These are phyloP conservation scores for Calamus simplicifolius DNA, from an alignment of 176 grass and related monocot species.

Conservation along the genomic window DNA sequence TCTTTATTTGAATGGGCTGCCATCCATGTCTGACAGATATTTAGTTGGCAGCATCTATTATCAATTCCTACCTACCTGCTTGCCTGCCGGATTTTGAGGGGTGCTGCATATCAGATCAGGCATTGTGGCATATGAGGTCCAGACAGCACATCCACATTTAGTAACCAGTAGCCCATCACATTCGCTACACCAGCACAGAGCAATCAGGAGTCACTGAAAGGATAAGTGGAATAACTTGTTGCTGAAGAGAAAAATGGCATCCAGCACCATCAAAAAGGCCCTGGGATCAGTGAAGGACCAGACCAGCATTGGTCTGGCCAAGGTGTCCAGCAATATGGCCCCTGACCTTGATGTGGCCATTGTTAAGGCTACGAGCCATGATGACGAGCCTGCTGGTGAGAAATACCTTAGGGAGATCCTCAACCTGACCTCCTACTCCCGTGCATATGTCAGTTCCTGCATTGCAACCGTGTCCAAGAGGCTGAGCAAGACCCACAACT, in stretches of 20 bases:
- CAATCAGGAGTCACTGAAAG: no score
- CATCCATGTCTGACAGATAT: no score
- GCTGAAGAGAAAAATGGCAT: not conserved
- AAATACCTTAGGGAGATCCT: conserved; percentile 40
- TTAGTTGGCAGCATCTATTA: no score
- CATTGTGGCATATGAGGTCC: no score
- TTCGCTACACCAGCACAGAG: no score
- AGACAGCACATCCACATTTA: no score
- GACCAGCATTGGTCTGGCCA: conserved; percentile 63
- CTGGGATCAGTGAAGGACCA: conserved; percentile 83
- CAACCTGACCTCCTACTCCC: conserved; percentile 29
- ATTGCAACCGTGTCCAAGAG: conserved; percentile 44
- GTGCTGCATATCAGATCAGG: no score
- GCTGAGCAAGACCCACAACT: conserved; percentile 56
- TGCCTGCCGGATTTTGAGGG: no score
- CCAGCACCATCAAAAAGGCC: conserved; percentile 45
- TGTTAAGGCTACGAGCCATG: conserved; percentile 68
- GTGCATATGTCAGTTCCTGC: conserved; percentile 23
- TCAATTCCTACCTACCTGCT: no score
- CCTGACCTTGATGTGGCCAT: conserved; percentile 72
- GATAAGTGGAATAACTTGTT: no score
- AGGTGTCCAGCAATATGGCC: conserved; percentile 35
- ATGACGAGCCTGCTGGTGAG: conserved; percentile 44
- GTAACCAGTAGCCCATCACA: no score
- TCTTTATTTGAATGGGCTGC: no score